Evolutionary conservation across 2,329 filamentous ascomycete genomes (phyloP).

Genomic region (Zalaria obscura): DNA sequence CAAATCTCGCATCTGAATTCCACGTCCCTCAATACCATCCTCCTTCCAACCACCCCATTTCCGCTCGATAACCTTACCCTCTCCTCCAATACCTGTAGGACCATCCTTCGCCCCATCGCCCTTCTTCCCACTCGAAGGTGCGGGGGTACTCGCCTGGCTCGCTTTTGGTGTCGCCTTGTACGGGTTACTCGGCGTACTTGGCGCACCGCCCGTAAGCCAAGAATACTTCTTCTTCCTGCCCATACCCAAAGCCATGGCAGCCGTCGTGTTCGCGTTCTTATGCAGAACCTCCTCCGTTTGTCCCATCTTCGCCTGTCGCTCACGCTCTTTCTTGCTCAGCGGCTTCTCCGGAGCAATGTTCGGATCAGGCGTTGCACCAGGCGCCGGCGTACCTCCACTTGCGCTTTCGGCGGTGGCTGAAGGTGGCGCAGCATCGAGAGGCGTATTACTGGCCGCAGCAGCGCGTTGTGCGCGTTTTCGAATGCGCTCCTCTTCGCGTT

Average conservation of each 20-base stretch:
- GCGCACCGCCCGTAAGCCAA: conserved; percentile 54
- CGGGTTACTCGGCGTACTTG: conserved; percentile 37
- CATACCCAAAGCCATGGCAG: conserved; percentile 58
- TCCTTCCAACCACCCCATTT: conserved; percentile 40
- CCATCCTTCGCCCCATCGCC: background rate
- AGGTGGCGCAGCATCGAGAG: conserved; percentile 11
- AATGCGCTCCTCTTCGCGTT: conserved; percentile 49
- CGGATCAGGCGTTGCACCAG: conserved; percentile 20
- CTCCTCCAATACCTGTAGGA: conserved; percentile 1
- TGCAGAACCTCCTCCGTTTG: conserved; percentile 67
- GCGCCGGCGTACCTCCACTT: conserved; percentile 13
- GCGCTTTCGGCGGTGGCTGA: conserved; percentile 14
- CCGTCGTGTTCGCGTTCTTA: conserved; percentile 70
- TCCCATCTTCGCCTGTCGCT: conserved; percentile 55
- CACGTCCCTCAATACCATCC: conserved; percentile 58
- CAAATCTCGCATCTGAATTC: conserved; percentile 76
- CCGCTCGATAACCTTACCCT: conserved; percentile 9
- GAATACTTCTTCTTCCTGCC: conserved; percentile 53
- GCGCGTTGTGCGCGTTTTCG: conserved; percentile 22
- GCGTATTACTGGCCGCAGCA: conserved; percentile 7
- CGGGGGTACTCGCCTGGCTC: conserved; percentile 3
- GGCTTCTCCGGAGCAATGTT: conserved; percentile 45
- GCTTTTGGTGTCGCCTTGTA: conserved; percentile 14
- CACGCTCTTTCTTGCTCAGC: conserved; percentile 77
- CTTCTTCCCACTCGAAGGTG: background rate